These are phyloP conservation scores for Phytophthora quininea DNA, from an alignment of 352 stramenopile species.

Conservation along the genomic window DNA sequence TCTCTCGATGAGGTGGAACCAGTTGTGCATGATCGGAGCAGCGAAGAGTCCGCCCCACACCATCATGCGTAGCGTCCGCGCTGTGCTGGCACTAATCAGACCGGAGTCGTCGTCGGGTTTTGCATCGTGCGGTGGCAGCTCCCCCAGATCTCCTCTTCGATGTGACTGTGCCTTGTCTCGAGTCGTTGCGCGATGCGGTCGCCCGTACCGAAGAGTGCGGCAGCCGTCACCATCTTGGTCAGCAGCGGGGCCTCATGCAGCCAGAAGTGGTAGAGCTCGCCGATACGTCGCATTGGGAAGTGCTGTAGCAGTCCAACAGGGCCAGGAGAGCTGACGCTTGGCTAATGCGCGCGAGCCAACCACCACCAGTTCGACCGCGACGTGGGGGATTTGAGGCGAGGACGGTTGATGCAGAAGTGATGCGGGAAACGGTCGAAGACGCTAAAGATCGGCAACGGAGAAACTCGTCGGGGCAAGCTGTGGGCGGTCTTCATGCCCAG, in stretches of 20 bases:
- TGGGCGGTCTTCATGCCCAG: too few species aligned
- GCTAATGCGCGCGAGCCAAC: neutral
- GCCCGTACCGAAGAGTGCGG: constrained; percentile 51
- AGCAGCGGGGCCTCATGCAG: constrained; percentile 54
- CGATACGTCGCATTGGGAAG: constrained; percentile 29
- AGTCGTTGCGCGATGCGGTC: constrained; percentile 57
- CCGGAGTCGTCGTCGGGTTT: neutral
- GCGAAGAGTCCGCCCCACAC: constrained; percentile 85
- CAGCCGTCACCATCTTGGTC: constrained; percentile 60
- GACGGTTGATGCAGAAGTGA: neutral
- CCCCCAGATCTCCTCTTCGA: constrained; percentile 15
- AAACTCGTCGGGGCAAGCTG: too few species aligned
- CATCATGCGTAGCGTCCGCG: constrained; percentile 72
- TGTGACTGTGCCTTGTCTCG: constrained; percentile 12
- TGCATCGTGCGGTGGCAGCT: neutral
- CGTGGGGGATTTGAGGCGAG: neutral
- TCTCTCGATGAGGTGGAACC: constrained; percentile 82
- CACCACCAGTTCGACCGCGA: neutral
- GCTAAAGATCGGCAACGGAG: too few species aligned
- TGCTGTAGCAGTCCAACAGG: neutral
- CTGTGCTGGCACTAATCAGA: constrained; percentile 20
- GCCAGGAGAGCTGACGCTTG: neutral
- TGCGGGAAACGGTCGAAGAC: neutral
- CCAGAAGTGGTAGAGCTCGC: constrained; percentile 45
- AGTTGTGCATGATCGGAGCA: constrained; percentile 87